Evolutionary conservation across 805 yeast genomes (phyloP).

Genomic region (Saccharomycopsis schoenii): DNA sequence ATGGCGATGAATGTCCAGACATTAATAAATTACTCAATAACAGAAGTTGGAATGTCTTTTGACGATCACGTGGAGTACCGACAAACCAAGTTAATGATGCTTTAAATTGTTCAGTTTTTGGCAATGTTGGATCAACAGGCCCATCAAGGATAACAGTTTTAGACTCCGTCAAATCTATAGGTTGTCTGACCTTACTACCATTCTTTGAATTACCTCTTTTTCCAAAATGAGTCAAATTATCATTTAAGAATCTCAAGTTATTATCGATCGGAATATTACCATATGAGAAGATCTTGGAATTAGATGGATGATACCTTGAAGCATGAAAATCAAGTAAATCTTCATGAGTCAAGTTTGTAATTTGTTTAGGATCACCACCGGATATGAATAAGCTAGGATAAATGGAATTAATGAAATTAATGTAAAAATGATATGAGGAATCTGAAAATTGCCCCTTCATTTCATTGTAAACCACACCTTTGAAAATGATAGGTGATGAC

Average conservation of each 20-base stretch:
- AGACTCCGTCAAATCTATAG: slow-evolving; percentile 34
- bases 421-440: slow-evolving; percentile 77
- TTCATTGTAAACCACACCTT: slow-evolving; percentile 96
- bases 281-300: slow-evolving; percentile 77
- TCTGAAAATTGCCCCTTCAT: slow-evolving; percentile 97
- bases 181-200: slow-evolving; percentile 25
- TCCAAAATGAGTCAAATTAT: slow-evolving; percentile 44
- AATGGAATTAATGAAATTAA: slow-evolving; percentile 69
- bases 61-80: slow-evolving; percentile 61
- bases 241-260: slow-evolving; percentile 48
- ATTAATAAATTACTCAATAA: slow-evolving; percentile 60
- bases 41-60: slow-evolving; percentile 63
- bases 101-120: slow-evolving; percentile 60
- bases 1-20: slow-evolving; percentile 89
- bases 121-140: slow-evolving; percentile 73
- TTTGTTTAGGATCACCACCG: slow-evolving; percentile 86
- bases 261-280: slow-evolving; percentile 62
- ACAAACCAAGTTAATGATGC: slow-evolving; percentile 83
- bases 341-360: slow-evolving; percentile 64
- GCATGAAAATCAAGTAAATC: slow-evolving; percentile 73
- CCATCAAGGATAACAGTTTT: slow-evolving; percentile 41
- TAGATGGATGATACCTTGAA: slow-evolving; percentile 78
- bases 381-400: slow-evolving; percentile 82
- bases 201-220: slow-evolving; percentile 32
- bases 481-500: slow-evolving; percentile 55